Evolutionary conservation across 1,284 basidiomycete species (phyloP).

Genomic region (Malassezia dermatis): DNA sequence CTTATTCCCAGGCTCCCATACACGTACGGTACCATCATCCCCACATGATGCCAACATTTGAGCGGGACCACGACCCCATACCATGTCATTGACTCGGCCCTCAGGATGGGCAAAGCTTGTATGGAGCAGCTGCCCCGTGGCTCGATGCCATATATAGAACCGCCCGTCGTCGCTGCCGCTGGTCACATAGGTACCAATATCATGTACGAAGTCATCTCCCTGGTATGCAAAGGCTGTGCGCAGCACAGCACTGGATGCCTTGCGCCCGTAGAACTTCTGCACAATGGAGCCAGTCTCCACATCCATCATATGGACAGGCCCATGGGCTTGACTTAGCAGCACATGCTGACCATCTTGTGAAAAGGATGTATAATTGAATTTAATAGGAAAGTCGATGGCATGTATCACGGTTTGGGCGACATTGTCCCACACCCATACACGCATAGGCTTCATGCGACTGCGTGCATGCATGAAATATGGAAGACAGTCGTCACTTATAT

Average conservation of each 20-base stretch:
- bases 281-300: slow-evolving; percentile 58
- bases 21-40: slow-evolving; percentile 39
- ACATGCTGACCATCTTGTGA: slow-evolving; percentile 77
- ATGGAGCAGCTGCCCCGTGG: slow-evolving; percentile 70
- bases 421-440: slow-evolving; percentile 4
- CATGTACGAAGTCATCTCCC: slow-evolving; percentile 61
- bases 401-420: slow-evolving; percentile 50
- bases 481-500: not conserved
- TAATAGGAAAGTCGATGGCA: slow-evolving; percentile 55
- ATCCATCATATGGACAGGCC: slow-evolving; percentile 85
- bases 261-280: slow-evolving; percentile 47
- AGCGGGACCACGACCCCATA: slow-evolving; percentile 77
- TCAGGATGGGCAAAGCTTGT: slow-evolving; percentile 68
- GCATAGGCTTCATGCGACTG: not conserved
- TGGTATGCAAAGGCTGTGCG: slow-evolving; percentile 88
- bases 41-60: slow-evolving; percentile 67
- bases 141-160: slow-evolving; percentile 91
- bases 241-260: slow-evolving; percentile 58
- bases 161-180: slow-evolving; percentile 73
- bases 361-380: slow-evolving; percentile 60
- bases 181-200: slow-evolving; percentile 52
- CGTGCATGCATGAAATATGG: not conserved
- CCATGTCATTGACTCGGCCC: slow-evolving; percentile 85
- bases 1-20: slow-evolving; percentile 25
- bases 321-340: slow-evolving; percentile 55